Evolutionary conservation across 768 basidiomycete genomes (phyloP), one percentile per base, ranked within the genome.

Genomic region (Xerocomellus amylosporus): DNA sequence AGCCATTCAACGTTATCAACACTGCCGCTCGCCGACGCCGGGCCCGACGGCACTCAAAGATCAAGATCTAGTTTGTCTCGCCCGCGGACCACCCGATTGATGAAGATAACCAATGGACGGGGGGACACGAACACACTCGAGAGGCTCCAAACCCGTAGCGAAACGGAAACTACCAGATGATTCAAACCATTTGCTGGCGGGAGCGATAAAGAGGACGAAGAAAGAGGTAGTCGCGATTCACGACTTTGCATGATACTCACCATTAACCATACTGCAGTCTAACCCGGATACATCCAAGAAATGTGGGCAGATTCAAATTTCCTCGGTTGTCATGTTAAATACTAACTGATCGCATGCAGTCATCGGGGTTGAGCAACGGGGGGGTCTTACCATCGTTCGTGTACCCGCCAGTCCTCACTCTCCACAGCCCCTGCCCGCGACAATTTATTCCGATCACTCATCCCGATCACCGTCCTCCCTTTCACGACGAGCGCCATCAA

Each of bases 311-410:
- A n/a, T n/a, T n/a, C n/a, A n/a, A n/a, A 48, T 34, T 49, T 58
- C 30, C 19, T 56, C 45, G 34, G 13, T 19, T 34, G 38, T 57
- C 46, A 49, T 38, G 34, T 45, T 4, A 38, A 36, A 36, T 53
- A 38, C 66, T 70, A 12, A 72, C 26, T 28, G 4, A 63, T 57
- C 59, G 33, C 8, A 24, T 61, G 44, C 53, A 77, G 78, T 75
- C 60, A 78, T 82, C 62, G 80, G 82, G 5, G 88, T 90, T 64
- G 83, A 87, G 63, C 77, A 79, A 45, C 77, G 80, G 4, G 79
- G 82, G 37, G 86, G 85, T 34, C 78, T 88, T 1, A 70, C 85
- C 50, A 85, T 89, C 42, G 81, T 88, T 50, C 84, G 85, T 55
- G 79, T 77, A 47, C 73, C 79, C 15, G 63, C 73, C 51, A 61